These are phyloP conservation scores for Saturnispora gosingensis DNA, from an alignment of 805 yeast genomes.

Conservation along the genomic window DNA sequence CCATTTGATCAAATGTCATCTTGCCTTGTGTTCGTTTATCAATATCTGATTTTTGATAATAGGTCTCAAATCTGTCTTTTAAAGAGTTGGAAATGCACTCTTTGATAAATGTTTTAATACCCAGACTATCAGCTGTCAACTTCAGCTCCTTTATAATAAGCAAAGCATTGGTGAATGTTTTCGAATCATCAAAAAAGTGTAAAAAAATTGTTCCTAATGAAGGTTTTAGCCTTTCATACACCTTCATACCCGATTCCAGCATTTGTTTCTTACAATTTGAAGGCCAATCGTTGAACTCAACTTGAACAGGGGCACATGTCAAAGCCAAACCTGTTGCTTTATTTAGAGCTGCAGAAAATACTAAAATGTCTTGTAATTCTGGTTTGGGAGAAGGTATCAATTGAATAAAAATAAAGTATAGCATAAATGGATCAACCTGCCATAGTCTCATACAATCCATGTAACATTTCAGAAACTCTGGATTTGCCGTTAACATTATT, in stretches of 20 bases:
- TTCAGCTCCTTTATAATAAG: conserved; percentile 15
- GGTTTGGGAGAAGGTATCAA: conserved; percentile 5
- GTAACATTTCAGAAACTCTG: conserved; percentile 20
- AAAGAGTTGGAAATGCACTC: conserved; percentile 9
- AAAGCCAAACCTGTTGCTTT: conserved; percentile 21
- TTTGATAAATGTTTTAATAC: conserved; percentile 10
- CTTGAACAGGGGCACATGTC: conserved; percentile 18
- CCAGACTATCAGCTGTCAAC: conserved; percentile 11
- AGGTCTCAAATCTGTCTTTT: conserved; percentile 9
- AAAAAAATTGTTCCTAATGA: conserved; percentile 8
- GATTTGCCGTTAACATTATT: conserved; percentile 15
- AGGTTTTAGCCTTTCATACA: conserved; percentile 12
- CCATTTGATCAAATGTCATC: conserved; percentile 12
- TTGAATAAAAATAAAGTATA: conserved; percentile 14
- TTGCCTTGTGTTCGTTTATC: not conserved
- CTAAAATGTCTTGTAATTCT: not conserved
- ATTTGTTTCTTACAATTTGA: conserved; percentile 11
- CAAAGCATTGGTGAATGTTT: conserved; percentile 17
- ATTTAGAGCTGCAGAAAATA: conserved; percentile 3
- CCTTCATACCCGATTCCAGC: conserved; percentile 9
- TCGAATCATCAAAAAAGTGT: conserved; percentile 17
- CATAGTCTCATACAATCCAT: conserved; percentile 24
- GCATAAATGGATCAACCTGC: conserved; percentile 26
- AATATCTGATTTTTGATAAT: conserved; percentile 5
- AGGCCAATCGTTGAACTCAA: conserved; percentile 24